Evolutionary conservation across 2,329 filamentous ascomycete species (phyloP).

Genomic region (Colletotrichum eleusines): DNA sequence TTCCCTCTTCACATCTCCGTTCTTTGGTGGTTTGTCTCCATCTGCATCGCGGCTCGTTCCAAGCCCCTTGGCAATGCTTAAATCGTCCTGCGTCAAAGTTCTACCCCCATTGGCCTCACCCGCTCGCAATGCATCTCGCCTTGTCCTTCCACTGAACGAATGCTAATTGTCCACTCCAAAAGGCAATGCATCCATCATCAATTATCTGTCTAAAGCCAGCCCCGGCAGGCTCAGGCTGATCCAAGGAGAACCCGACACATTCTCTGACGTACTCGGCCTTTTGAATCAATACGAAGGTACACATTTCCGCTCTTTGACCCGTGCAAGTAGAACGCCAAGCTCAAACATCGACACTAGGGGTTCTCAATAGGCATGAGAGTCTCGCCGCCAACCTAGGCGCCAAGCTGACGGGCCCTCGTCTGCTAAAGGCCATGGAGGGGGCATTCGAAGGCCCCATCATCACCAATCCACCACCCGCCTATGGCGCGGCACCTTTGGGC

Average conservation of each 20-base stretch:
- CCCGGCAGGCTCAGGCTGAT: slow-evolving; percentile 62
- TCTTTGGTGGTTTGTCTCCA: slow-evolving; percentile 2
- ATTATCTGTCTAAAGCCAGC: slow-evolving; percentile 63
- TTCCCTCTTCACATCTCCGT: neutral
- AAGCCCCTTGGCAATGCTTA: slow-evolving; percentile 19
- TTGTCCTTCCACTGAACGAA: slow-evolving; percentile 41
- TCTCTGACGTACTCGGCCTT: slow-evolving; percentile 78
- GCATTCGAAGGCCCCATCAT: slow-evolving; percentile 85
- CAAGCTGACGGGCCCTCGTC: slow-evolving; percentile 82
- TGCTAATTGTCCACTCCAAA: slow-evolving; percentile 34
- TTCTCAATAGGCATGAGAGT: slow-evolving; percentile 87
- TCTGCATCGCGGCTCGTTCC: slow-evolving; percentile 17
- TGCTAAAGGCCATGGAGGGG: slow-evolving; percentile 88
- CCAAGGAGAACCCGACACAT: slow-evolving; percentile 72
- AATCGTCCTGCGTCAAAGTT: slow-evolving; percentile 5
- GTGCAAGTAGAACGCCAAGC: slow-evolving; percentile 21
- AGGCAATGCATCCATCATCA: slow-evolving; percentile 56
- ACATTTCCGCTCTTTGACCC: slow-evolving; percentile 30
- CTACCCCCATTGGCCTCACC: slow-evolving; percentile 4
- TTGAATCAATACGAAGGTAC: slow-evolving; percentile 82
- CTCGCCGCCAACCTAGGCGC: slow-evolving; percentile 88
- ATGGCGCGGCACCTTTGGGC: slow-evolving; percentile 68
- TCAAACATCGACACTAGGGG: slow-evolving; percentile 60
- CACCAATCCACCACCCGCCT: slow-evolving; percentile 63
- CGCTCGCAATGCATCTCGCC: slow-evolving; percentile 24